Base-by-base conservation (phyloP, 345 rosid species). In the Raphanus raphanistrum region DNA sequence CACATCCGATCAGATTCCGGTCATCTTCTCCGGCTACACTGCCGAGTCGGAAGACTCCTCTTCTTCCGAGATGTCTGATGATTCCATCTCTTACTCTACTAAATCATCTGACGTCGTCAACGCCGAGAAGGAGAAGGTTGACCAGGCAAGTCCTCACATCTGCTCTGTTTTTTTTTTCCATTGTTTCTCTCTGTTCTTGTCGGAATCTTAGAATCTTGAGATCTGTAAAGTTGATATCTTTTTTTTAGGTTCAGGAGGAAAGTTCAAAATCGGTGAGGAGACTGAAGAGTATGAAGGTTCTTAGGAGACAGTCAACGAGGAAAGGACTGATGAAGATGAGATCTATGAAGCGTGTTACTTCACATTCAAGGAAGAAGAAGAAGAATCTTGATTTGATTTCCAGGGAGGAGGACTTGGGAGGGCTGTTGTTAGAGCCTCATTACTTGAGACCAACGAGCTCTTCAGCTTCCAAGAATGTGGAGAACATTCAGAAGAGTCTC, bases 221-320 rank as follows among this genome's bases (percentile, higher is more conserved):
- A 80, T 80, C 79, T 80, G 13, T 17, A 43, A 5, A 55, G 27
- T 27, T 26, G 6, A 16, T 12, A 12, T 1, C 8, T 15, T 52
- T n/a, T 50, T 45, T 45, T 48, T 48, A 15, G 61, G 50, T 50
- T 78, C 29, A 28, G 29, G 86, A 93, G 97, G 87, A 74, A 45
- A 67, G 83, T 41, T 31, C 76, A 33, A 76, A 78, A 80, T 50
- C 72, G 57, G 81, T 84, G 73, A 76, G 76, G 11, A 84, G 70
- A 77, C 16, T 63, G 50, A 86, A 74, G 85, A 85, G 93, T 68
- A 71, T 79, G 72, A 87, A 80, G 74, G 57, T 74, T 62, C 63
- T 80, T 71, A 84, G 87, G 76, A 89, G 86, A 80, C 76, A 85
- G 48, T 80, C 71, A 74, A 71, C 77, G 77, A 88, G 87, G 73